phyloP scores from a whole-genome alignment of 768 basidiomycete genomes.

The Pisolithus marmoratus region DNA sequence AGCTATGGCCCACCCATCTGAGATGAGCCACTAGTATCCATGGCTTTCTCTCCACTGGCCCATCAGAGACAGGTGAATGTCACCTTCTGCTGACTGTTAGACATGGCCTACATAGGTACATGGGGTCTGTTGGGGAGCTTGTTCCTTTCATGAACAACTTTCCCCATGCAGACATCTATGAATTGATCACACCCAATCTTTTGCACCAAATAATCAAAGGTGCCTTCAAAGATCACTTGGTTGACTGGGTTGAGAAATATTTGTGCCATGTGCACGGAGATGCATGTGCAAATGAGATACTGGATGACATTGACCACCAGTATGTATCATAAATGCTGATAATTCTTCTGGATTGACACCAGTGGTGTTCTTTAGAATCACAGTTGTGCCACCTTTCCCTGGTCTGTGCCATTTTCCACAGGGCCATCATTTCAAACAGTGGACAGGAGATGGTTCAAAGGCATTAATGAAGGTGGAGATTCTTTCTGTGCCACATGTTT shows the following conservation, averaged over 20 bases:
- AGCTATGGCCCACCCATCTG: no score
- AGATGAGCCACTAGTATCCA: no score
- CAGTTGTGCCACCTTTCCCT: conserved; percentile 20
- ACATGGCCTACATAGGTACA: no score
- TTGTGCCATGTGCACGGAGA: conserved; percentile 8
- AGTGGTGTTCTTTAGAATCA: conserved; percentile 15
- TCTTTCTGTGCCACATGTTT: background rate
- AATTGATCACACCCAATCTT: conserved; percentile 23
- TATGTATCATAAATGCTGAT: background rate
- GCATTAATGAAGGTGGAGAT: conserved; percentile 33
- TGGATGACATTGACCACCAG: conserved; percentile 29
- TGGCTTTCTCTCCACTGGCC: no score
- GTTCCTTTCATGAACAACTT: conserved; percentile 27
- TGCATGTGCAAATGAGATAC: conserved; percentile 6
- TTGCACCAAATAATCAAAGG: conserved; percentile 31
- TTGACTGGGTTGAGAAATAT: conserved; percentile 29
- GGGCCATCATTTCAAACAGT: conserved; percentile 30
- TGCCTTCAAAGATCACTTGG: no score
- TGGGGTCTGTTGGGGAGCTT: no score
- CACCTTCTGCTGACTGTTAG: no score
- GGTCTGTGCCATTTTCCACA: conserved; percentile 26
- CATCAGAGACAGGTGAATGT: no score
- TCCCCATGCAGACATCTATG: conserved; percentile 27
- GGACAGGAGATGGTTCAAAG: conserved; percentile 37
- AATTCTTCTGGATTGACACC: no score